These are phyloP conservation scores for Dactylellina sp. DNA, from an alignment of 2,329 filamentous ascomycete species.

Conservation along the genomic window DNA sequence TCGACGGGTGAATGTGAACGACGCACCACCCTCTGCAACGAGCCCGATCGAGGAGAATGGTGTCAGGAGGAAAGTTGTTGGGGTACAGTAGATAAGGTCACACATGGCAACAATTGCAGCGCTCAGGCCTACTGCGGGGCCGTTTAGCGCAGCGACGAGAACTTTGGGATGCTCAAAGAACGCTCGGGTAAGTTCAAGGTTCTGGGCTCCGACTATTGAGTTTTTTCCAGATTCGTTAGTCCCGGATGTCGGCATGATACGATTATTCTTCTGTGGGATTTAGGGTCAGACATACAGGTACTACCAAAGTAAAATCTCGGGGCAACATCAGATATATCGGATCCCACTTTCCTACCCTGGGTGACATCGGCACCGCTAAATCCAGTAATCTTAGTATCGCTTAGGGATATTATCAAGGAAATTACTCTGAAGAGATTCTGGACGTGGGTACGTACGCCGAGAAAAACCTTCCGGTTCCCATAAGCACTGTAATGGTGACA, in stretches of 20 bases:
- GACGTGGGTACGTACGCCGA: slow-evolving; percentile 80
- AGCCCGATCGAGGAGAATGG: slow-evolving; percentile 91
- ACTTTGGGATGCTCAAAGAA: slow-evolving; percentile 96
- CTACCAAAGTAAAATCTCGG: slow-evolving; percentile 41
- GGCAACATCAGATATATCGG: slow-evolving; percentile 19
- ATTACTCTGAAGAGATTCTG: not conserved
- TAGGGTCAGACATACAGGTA: slow-evolving; percentile 35
- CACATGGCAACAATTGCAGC: slow-evolving; percentile 84
- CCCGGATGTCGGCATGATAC: not conserved
- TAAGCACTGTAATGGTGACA: slow-evolving; percentile 84
- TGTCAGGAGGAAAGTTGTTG: slow-evolving; percentile 77
- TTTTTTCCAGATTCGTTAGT: slow-evolving; percentile 2
- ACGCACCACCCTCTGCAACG: slow-evolving; percentile 87
- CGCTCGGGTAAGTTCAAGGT: slow-evolving; percentile 87
- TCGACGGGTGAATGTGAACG: slow-evolving; percentile 79
- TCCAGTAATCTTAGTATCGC: slow-evolving; percentile 3
- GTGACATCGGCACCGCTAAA: slow-evolving; percentile 56
- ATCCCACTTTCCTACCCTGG: slow-evolving; percentile 25
- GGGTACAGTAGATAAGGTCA: slow-evolving; percentile 85
- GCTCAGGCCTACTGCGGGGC: slow-evolving; percentile 86
- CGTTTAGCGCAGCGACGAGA: slow-evolving; percentile 89
- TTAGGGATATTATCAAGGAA: not conserved
- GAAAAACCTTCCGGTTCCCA: slow-evolving; percentile 83
- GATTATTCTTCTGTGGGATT: not conserved
- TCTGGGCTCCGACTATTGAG: slow-evolving; percentile 80